These are phyloP conservation scores for Nicotiana otophora DNA, from an alignment of 257 asterid species.

Conservation along the genomic window DNA sequence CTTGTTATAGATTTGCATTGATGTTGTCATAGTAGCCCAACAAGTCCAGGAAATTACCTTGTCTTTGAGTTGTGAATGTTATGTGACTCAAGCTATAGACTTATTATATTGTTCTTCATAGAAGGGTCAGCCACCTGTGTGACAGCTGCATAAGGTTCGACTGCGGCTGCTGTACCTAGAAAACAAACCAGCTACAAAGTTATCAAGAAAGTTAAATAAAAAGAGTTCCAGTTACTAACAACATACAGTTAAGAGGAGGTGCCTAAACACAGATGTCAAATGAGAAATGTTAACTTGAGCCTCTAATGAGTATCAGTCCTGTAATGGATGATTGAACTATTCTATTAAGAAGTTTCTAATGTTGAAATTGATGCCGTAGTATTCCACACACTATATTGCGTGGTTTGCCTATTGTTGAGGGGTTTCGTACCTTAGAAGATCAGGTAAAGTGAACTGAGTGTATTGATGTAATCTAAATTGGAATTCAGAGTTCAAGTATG, in stretches of 20 bases:
- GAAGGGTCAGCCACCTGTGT: neutral
- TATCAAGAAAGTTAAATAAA: neutral
- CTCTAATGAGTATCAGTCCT: neutral
- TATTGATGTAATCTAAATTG: neutral
- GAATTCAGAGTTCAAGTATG: neutral
- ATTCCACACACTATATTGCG: neutral
- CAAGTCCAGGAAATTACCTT: neutral
- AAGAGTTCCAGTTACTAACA: neutral
- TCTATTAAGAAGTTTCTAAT: neutral
- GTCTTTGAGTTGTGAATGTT: neutral
- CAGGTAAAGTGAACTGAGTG: neutral
- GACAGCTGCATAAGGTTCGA: neutral
- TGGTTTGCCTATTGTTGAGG: neutral
- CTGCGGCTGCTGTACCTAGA: neutral
- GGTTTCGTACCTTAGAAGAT: neutral
- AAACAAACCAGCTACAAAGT: neutral
- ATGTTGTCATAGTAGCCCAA: neutral
- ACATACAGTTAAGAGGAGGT: neutral
- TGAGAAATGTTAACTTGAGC: neutral
- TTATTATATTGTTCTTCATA: neutral
- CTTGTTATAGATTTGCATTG: neutral
- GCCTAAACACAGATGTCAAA: neutral
- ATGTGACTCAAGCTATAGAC: neutral
- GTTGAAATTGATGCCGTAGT: neutral
- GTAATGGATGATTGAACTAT: neutral